These are phyloP conservation scores for Phytophthora meadii DNA, from an alignment of 352 stramenopile genomes.

Conservation along the genomic window DNA sequence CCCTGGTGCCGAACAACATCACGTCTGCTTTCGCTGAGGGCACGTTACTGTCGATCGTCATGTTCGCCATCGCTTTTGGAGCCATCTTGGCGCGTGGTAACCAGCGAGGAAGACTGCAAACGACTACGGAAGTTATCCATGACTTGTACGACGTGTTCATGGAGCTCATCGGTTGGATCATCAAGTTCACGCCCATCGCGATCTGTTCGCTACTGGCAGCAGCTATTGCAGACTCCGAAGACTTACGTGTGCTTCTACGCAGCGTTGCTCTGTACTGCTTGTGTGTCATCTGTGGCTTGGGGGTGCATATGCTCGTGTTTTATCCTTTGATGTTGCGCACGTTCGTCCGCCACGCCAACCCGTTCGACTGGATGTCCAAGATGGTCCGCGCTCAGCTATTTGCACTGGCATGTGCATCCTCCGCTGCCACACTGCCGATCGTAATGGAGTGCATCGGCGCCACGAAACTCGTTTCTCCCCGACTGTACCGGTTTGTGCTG, in stretches of 20 bases:
- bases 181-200: conserved; percentile 57
- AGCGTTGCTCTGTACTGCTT: neutral
- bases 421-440: conserved; percentile 72
- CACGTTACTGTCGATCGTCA: conserved; percentile 5
- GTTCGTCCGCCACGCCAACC: conserved; percentile 53
- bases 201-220: conserved; percentile 71
- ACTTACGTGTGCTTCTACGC: conserved; percentile 24
- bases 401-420: conserved; percentile 76
- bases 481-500: conserved; percentile 66
- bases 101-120: conserved; percentile 3
- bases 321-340: conserved; percentile 48
- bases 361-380: conserved; percentile 52
- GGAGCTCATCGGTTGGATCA: conserved; percentile 49
- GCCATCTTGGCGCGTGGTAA: neutral
- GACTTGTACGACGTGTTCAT: conserved; percentile 56
- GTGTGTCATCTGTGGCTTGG: too few relatives aligned
- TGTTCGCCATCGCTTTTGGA: conserved; percentile 1
- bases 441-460: conserved; percentile 63
- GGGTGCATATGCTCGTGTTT: conserved; percentile 48
- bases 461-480: conserved; percentile 55
- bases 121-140: conserved; percentile 38
- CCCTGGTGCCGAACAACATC: conserved; percentile 6
- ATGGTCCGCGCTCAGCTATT: conserved; percentile 74
- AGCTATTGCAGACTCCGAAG: conserved; percentile 49
- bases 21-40: neutral